Evolutionary conservation across 768 basidiomycete species (phyloP).

Genomic region (Hericium erinaceus): DNA sequence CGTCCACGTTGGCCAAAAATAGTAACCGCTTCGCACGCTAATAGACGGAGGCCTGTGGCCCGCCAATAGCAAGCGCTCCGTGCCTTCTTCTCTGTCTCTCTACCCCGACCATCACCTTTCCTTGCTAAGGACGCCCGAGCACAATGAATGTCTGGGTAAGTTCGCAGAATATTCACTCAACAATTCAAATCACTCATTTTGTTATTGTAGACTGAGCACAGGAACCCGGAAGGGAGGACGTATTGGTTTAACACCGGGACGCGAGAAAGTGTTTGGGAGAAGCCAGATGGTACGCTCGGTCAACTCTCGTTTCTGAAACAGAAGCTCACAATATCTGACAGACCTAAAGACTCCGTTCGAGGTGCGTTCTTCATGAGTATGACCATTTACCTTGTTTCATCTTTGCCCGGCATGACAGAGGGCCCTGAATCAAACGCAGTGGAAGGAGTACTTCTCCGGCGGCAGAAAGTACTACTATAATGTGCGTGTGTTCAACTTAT

Average conservation of each 20-base stretch:
- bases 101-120: not conserved
- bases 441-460: conserved; percentile 95
- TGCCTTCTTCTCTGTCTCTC: not conserved
- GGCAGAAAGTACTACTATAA: conserved; percentile 90
- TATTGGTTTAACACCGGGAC: conserved; percentile 94
- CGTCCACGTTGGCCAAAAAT: too few species aligned
- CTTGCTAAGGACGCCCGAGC: not conserved
- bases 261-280: conserved; percentile 95
- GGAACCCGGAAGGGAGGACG: conserved; percentile 92
- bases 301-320: not conserved
- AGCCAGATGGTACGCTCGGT: conserved; percentile 69
- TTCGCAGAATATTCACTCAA: not conserved
- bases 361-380: conserved; percentile 32
- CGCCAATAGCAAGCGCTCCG: too few species aligned
- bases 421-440: conserved; percentile 82
- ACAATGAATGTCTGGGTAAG: conserved; percentile 5
- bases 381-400: not conserved
- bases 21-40: too few species aligned
- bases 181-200: not conserved
- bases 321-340: conserved; percentile 17
- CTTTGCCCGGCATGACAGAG: conserved; percentile 35
- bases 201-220: conserved; percentile 70
- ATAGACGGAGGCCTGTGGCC: too few species aligned
- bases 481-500: conserved; percentile 29
- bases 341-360: conserved; percentile 91